Conservation (phyloP, 2,329 filamentous ascomycete species). For the Phialocephala subalpina region DNA sequence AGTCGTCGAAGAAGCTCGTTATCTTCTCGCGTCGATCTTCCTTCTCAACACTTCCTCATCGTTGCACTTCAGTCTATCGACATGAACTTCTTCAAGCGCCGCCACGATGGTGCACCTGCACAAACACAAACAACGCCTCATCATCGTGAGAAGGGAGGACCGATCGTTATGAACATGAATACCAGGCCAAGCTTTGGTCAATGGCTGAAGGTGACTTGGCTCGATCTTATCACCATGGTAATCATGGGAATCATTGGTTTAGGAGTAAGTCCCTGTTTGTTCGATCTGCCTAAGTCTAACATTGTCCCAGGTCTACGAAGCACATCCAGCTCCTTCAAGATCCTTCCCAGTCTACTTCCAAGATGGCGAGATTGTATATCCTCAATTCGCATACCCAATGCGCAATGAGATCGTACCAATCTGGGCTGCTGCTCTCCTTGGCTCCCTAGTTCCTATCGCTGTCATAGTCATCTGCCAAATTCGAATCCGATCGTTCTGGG, state of each 20-base stretch:
- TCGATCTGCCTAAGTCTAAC: constrained; percentile 19
- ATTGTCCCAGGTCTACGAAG: constrained; percentile 62
- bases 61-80: not conserved
- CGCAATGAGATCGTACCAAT: constrained; percentile 77
- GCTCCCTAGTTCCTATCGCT: constrained; percentile 68
- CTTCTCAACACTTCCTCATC: not conserved
- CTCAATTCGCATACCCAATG: constrained; percentile 74
- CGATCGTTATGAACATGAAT: constrained; percentile 50
- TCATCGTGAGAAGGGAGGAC: constrained; percentile 29
- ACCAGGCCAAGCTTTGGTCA: constrained; percentile 69
- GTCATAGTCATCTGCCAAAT: constrained; percentile 73
- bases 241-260: constrained; percentile 71
- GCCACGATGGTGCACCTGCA: constrained; percentile 21
- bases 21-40: not conserved
- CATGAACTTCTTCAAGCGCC: constrained; percentile 36
- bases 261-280: constrained; percentile 57
- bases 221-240: constrained; percentile 74
- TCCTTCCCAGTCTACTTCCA: constrained; percentile 73
- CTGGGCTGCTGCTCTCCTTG: constrained; percentile 73
- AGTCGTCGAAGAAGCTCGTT: too few relatives aligned
- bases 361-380: constrained; percentile 73
- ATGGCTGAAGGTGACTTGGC: constrained; percentile 72
- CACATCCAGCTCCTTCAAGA: constrained; percentile 70
- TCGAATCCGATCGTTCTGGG: constrained; percentile 73
- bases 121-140: constrained; percentile 27